Base-by-base conservation (phyloP, 2,329 filamentous ascomycete genomes). In the Sclerotinia subarctica region DNA sequence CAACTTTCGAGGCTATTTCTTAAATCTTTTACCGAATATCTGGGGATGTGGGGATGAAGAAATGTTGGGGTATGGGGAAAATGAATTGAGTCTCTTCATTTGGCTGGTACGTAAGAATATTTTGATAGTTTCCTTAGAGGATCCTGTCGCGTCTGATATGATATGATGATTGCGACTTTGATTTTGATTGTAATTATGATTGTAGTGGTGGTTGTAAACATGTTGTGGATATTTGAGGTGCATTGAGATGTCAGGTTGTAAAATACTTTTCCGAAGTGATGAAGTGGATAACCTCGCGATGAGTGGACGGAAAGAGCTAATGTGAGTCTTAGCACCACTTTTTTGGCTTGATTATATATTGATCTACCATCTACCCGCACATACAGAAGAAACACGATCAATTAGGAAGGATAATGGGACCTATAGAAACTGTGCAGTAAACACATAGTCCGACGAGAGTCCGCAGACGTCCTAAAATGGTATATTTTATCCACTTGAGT, bases 21-120 rank as follows among this genome's bases (percentile, higher is more conserved):
- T 57, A 42, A 32, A 42, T 8, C 15, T 42, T 42, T 13, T 17
- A 10, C 21, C 32, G 32, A 57, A 57, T 24, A 32, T 57, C n/a
- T 35, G 54, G 54, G 54, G 35, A 38, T 57, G 54, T 57, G 54
- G 54, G 35, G 54, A 38, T 42, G 3, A 42, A 8, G 13, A 24
- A 38, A 56, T 56, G 53, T 38, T 57, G 54, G 54, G 32, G 32
- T 57, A 42, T 57, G 54, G 54, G 54, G 54, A 21, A 24, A 57
- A 24, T 0, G 35, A 17, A 38, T 7, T 19, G 54, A 21, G 54
- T 13, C 19, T 57, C 32, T 57, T 6, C 1, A 5, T 54, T 15
- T 8, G 5, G 15, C 15, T 56, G 21, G 53, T n/a, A 17, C 13
- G 0, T 13, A 11, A 35, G 11, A 7, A 1, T 1, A n/a, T 17